Conservation (phyloP, 2,329 filamentous ascomycete species). For the Fusarium luffae region DNA sequence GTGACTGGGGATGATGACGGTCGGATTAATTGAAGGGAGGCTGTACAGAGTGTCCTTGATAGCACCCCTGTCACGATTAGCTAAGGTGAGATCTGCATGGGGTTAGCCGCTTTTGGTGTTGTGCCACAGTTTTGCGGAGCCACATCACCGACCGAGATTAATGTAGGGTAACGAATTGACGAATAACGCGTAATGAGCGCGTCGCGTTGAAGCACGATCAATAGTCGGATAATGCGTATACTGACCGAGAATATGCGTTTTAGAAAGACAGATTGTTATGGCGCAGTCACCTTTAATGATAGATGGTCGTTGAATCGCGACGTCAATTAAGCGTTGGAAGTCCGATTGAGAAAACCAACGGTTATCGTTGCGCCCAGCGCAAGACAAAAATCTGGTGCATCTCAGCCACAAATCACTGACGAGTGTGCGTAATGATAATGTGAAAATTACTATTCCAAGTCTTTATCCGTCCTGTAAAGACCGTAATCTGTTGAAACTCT, state of each 20-base stretch:
- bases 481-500: too few species aligned
- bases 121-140: background rate
- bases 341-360: background rate
- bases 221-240: background rate
- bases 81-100: slow-evolving; percentile 19
- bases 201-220: background rate
- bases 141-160: background rate
- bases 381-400: too few species aligned
- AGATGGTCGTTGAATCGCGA: background rate
- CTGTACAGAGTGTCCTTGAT: slow-evolving; percentile 33
- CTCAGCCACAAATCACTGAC: too few species aligned
- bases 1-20: background rate
- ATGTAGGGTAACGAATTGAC: background rate
- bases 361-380: too few species aligned
- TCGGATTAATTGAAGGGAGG: slow-evolving; percentile 18
- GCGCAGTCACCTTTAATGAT: background rate
- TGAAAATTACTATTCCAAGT: background rate
- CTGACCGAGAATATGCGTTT: background rate
- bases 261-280: background rate
- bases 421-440: too few species aligned
- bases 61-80: slow-evolving; percentile 18
- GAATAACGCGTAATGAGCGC: background rate
- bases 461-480: background rate
- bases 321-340: background rate
- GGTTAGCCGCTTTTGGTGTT: background rate